phyloP scores from a whole-genome alignment of 2,329 filamentous ascomycete genomes.

The Cordyceps javanica region DNA sequence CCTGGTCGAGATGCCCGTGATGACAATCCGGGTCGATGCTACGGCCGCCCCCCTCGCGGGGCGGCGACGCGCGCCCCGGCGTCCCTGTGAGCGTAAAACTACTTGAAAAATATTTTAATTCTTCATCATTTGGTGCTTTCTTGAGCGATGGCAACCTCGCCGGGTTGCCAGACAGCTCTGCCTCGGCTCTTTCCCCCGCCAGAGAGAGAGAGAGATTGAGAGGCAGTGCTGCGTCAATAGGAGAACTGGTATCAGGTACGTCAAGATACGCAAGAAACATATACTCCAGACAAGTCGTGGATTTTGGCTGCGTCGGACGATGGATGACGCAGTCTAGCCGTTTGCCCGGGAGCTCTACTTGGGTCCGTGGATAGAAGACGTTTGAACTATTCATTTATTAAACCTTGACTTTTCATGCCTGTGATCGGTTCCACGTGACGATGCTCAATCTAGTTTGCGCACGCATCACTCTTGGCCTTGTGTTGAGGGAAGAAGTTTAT shows the following conservation, averaged over 20 bases:
- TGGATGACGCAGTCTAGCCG: conserved; percentile 18
- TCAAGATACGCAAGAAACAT: not conserved
- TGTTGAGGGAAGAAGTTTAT: too few species aligned
- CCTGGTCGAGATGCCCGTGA: conserved; percentile 19
- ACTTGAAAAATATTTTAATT: conserved; percentile 16
- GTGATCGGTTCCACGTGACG: too few species aligned
- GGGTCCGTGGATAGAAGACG: conserved; percentile 38
- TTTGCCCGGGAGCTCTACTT: conserved; percentile 22
- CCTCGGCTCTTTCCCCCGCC: too few species aligned
- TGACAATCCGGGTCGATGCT: conserved; percentile 47
- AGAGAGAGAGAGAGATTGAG: too few species aligned
- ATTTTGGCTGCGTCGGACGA: conserved; percentile 5
- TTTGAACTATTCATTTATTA: conserved; percentile 43
- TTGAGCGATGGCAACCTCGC: conserved; percentile 18
- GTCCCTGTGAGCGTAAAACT: conserved; percentile 21
- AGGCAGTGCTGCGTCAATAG: not conserved
- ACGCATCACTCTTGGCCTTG: not conserved
- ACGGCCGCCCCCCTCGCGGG: conserved; percentile 33
- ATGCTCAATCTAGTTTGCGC: too few species aligned
- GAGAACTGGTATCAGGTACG: conserved; percentile 7
- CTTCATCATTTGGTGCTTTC: conserved; percentile 24
- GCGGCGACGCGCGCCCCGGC: conserved; percentile 4
- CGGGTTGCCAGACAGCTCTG: not conserved
- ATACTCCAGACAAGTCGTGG: conserved; percentile 1
- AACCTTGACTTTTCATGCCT: conserved; percentile 19